Evolutionary conservation across 805 yeast species (phyloP).

Genomic region (Candida golubevii): DNA sequence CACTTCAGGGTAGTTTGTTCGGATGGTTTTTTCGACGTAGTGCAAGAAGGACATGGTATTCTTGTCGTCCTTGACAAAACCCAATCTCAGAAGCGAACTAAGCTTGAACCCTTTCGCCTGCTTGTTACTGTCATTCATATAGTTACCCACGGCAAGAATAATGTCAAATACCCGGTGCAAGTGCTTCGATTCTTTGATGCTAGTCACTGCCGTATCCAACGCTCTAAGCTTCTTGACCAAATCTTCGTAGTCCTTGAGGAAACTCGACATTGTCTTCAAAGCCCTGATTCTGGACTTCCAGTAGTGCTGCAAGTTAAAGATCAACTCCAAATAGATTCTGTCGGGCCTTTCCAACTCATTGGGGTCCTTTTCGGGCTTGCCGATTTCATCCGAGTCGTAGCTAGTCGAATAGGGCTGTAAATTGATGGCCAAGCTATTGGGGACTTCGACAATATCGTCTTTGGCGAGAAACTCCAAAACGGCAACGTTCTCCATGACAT

Average conservation of each 20-base stretch:
- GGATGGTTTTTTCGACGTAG: slow-evolving; percentile 65
- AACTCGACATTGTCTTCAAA: slow-evolving; percentile 60
- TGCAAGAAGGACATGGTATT: slow-evolving; percentile 70
- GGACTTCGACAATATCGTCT: slow-evolving; percentile 70
- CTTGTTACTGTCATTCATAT: slow-evolving; percentile 69
- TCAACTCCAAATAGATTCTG: slow-evolving; percentile 73
- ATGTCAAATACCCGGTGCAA: slow-evolving; percentile 58
- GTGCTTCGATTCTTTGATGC: slow-evolving; percentile 48
- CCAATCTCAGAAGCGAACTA: slow-evolving; percentile 62
- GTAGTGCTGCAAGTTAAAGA: slow-evolving; percentile 78
- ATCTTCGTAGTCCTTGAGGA: slow-evolving; percentile 74
- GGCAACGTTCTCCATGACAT: slow-evolving; percentile 62
- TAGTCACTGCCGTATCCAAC: slow-evolving; percentile 56
- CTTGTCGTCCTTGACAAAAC: slow-evolving; percentile 66
- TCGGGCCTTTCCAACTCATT: slow-evolving; percentile 82
- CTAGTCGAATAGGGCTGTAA: slow-evolving; percentile 79
- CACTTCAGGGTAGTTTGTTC: slow-evolving; percentile 62
- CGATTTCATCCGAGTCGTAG: slow-evolving; percentile 41
- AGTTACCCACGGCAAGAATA: slow-evolving; percentile 71
- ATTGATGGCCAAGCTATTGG: slow-evolving; percentile 64
- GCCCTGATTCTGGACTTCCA: slow-evolving; percentile 94
- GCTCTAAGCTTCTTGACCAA: slow-evolving; percentile 60
- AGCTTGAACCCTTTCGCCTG: slow-evolving; percentile 68
- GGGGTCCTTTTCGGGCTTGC: slow-evolving; percentile 58
- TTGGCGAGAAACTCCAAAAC: slow-evolving; percentile 82